Evolutionary conservation across 1,284 basidiomycete species (phyloP), one percentile per base, ranked within the genome.

Genomic region (Fomes fomentarius): DNA sequence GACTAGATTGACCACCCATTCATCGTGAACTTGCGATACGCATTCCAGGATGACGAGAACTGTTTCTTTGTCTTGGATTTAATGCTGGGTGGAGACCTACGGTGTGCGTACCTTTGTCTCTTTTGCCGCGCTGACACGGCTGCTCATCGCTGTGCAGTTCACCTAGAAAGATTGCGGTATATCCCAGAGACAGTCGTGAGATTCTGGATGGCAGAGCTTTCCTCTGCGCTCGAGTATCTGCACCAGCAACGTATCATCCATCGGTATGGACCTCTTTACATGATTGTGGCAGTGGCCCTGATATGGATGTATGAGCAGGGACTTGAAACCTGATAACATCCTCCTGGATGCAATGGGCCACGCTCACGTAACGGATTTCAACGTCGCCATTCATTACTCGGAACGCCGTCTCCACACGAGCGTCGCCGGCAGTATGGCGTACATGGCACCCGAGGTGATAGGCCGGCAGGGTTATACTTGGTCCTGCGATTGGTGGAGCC

Each of bases 351-450:
- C 97, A 69, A 82, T 84, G 50, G 96, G 96, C 1, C 96, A 99
- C 68, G 96, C 95, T 1, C 96, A 98, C 71, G 80, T 99, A 58
- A 98, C 96, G 10, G 96, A 99, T 70, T 97, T 99, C 74, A 99
- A 99, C 72, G 98, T 99, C 60, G 96, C 96, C 14, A 94, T 99
- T 5, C 96, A 99, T 72, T 98, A 93, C 68, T 87, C 89, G 4
- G 93, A 96, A 46, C 81, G 91, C 47, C 80, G 87, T 28, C 71
- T 87, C 50, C 78, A 98, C 38, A 96, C 91, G 8, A 94, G 94
- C n/a, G 92, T 99, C 0, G 96, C 95, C n/a, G 95, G 95, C 2
- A 94, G 92, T 47, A 97, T 99, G 95, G 96, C 96, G 2, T 99
- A 99, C 72, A 99, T 99, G 96, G 95, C 96, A 31, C 92, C 95